Conservation (phyloP, 306 rosid species). For the Delonix regia region DNA sequence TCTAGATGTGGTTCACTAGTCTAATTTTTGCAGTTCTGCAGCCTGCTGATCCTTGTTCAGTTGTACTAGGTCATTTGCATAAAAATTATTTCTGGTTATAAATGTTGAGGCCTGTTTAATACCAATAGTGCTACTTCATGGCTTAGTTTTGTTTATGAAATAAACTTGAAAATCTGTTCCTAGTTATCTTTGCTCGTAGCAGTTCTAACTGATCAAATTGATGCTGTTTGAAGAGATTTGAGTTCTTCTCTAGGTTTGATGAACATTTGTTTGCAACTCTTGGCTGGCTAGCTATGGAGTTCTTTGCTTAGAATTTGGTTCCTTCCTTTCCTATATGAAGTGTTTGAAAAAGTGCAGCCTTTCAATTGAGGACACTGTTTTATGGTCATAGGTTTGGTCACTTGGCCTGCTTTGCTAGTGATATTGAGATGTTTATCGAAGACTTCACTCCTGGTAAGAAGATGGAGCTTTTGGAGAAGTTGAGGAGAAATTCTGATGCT, state of each 20-base stretch:
- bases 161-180: neutral
- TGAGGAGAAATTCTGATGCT: constrained; percentile 47
- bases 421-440: constrained; percentile 77
- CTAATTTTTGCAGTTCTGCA: constrained; percentile 6
- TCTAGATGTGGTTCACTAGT: constrained; percentile 20
- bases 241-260: constrained; percentile 3
- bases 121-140: constrained; percentile 11
- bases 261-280: constrained; percentile 25
- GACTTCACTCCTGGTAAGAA: constrained; percentile 68
- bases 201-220: neutral
- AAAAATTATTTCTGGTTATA: neutral
- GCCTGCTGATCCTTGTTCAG: constrained; percentile 6
- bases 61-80: neutral
- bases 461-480: constrained; percentile 62
- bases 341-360: constrained; percentile 25
- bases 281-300: neutral
- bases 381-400: constrained; percentile 82
- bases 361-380: constrained; percentile 36
- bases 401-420: constrained; percentile 80
- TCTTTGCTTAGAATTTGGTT: neutral
- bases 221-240: constrained; percentile 14
- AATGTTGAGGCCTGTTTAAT: neutral
- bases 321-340: constrained; percentile 1
- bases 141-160: constrained; percentile 18
- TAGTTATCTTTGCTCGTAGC: neutral